Evolutionary conservation across 768 basidiomycete genomes (phyloP).

Genomic region (Lactarius quietus): DNA sequence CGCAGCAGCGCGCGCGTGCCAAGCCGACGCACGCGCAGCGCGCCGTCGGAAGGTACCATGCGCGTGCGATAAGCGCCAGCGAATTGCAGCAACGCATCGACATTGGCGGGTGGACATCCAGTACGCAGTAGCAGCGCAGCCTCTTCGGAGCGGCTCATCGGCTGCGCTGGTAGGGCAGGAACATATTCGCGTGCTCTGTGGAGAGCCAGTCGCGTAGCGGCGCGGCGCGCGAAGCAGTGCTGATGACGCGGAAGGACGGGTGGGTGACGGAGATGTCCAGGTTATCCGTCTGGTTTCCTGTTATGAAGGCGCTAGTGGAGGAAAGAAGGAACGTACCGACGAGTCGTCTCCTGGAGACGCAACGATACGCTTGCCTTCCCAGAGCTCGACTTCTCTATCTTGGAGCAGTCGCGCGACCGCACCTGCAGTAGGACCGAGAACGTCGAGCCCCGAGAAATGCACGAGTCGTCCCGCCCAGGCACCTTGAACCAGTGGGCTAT

Average conservation of each 20-base stretch:
- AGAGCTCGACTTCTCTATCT: constrained; percentile 61
- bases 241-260: constrained; percentile 57
- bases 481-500: constrained; percentile 53
- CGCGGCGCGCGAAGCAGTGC: constrained; percentile 58
- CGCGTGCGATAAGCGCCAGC: constrained; percentile 56
- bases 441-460: constrained; percentile 59
- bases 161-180: constrained; percentile 59
- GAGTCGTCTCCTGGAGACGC: constrained; percentile 45
- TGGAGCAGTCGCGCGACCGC: constrained; percentile 56
- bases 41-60: constrained; percentile 48
- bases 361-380: constrained; percentile 60
- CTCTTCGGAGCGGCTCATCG: constrained; percentile 57
- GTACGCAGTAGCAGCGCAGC: constrained; percentile 45
- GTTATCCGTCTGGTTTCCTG: constrained; percentile 6
- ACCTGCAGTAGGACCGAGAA: constrained; percentile 63
- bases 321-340: constrained; percentile 15
- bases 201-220: constrained; percentile 68
- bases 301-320: constrained; percentile 28
- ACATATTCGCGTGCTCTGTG: constrained; percentile 68
- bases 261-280: constrained; percentile 49
- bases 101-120: constrained; percentile 41
- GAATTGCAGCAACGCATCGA: constrained; percentile 46
- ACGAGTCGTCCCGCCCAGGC: constrained; percentile 55
- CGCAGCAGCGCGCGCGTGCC: constrained; percentile 58
- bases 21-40: constrained; percentile 59